Evolutionary conservation across 2,329 filamentous ascomycete genomes (phyloP), one percentile per base, ranked within the genome.

Genomic region (Byssothecium circinans): DNA sequence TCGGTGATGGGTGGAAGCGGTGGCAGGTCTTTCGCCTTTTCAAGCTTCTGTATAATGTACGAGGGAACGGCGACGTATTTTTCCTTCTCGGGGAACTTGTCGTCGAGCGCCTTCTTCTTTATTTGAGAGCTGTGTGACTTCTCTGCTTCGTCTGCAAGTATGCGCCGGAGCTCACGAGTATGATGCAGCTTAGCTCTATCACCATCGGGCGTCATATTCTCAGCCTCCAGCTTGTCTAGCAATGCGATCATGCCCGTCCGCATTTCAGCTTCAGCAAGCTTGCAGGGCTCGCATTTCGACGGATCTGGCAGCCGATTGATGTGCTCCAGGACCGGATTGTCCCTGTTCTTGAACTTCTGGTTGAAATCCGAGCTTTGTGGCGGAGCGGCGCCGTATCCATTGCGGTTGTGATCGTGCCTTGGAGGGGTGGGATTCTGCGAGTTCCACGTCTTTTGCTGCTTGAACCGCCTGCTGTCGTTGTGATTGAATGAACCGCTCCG

Each of bases 1-100:
- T 90, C 80, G 5, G 77, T 61, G 41, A 90, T 81, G 8, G 73
- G 64, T 2, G 88, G 88, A 1, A 90, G 71, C 1, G 80, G 75
- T 2, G 86, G 86, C 1, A 81, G 63, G 1, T 69, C 52, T 14
- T 61, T 54, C 3, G 77, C 68, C 8, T 42, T 50, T 6, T 57
- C 47, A 17, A 69, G 48, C 36, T 52, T 61, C 45, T 59, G 56
- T 20, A 58, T 43, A 23, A 67, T 46, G 47, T 69, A 70, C 14
- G 52, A 38, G 8, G 65, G 67, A 12, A 71, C 41, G 8, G 47
- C 37, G 17, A 62, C 47, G 12, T 57, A 49, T n/a, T 50, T 27
- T 2, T 40, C 47, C 19, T 52, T 57, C n/a, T 48, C 49, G 1
- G 65, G 68, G 14, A 57, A 58, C 48, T 58, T 65, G 10, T 56